phyloP scores from a whole-genome alignment of 2,329 filamentous ascomycete species.

The Ascochyta clinopodiicola region DNA sequence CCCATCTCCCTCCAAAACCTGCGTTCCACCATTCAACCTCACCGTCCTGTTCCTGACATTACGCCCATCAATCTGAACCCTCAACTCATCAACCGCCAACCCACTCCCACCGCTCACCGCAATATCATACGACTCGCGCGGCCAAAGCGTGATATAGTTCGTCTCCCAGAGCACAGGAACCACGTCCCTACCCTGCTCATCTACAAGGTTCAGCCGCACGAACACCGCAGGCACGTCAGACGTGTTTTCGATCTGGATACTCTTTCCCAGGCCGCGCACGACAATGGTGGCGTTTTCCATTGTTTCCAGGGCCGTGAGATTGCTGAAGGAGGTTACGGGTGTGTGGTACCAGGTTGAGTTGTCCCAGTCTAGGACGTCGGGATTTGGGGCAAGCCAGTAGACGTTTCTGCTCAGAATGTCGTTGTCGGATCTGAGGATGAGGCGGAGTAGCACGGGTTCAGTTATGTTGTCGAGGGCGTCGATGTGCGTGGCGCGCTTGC shows the following conservation, averaged over 20 bases:
- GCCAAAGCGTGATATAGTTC: constrained; percentile 69
- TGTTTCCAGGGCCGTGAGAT: constrained; percentile 56
- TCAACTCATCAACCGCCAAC: neutral
- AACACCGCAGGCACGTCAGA: constrained; percentile 65
- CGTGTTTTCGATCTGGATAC: constrained; percentile 59
- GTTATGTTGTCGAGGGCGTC: constrained; percentile 41
- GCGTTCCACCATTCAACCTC: constrained; percentile 10
- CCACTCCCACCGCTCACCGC: constrained; percentile 1
- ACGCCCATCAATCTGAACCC: constrained; percentile 18
- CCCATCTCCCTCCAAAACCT: constrained; percentile 4
- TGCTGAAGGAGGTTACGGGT: constrained; percentile 59
- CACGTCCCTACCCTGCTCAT: constrained; percentile 54
- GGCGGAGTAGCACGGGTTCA: constrained; percentile 59
- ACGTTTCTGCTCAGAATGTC: constrained; percentile 62
- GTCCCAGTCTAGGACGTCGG: constrained; percentile 63
- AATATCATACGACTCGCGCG: constrained; percentile 52
- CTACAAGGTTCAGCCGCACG: constrained; percentile 59
- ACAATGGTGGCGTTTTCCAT: constrained; percentile 19
- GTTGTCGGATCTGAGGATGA: constrained; percentile 50
- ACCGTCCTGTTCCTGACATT: constrained; percentile 21
- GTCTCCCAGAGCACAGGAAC: constrained; percentile 65
- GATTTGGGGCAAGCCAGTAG: constrained; percentile 61
- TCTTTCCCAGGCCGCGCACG: constrained; percentile 18
- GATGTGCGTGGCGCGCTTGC: constrained; percentile 16
- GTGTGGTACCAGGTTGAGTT: constrained; percentile 66